Evolutionary conservation across 2,329 filamentous ascomycete genomes (phyloP), one percentile per base, ranked within the genome.

Genomic region (Clonostachys chloroleuca): DNA sequence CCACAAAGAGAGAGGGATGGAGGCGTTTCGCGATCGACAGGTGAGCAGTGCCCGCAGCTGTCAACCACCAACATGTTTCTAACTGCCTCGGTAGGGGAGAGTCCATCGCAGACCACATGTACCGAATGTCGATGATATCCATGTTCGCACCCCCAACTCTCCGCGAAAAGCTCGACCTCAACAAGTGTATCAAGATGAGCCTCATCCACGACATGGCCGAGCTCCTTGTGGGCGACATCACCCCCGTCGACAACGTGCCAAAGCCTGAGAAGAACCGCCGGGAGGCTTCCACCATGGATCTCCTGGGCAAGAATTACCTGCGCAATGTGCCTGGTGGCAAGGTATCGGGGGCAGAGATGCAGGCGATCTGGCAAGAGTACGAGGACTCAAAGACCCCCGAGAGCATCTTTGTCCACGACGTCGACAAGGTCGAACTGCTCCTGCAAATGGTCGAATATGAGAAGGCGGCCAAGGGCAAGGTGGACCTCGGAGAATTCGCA

Each of bases 71-170:
- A 40, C 35, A 12, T 24, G 17, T 12, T 20, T 16, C 20, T n/a
- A 35, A 17, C 5, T 10, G 24, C 24, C 24, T 30, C 24, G 24
- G 6, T 52, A 84, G 78, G 49, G 87, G 89, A 64, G 94, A 99
- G 68, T 95, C 90, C 3, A 96, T 99, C 62, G 81, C 89, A 46
- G 94, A 99, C 72, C 94, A 99, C 77, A 99, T 99, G 94, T 99
- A 97, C 71, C 91, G 94, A 70, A 99, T 99, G 94, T 90, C 92
- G 44, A 81, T 99, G 56, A 90, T 99, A 66, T 91, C 89, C 53
- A 89, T 99, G 84, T 81, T 96, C 54, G 91, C 90, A 3, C 92
- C 94, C 2, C 77, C 88, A 0, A 70, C 86, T 2, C 80, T 96
- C 12, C 77, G 83, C 3, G 69, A 81, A 1, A 80, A 79, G 37